Evolutionary conservation across 139 green algal species (phyloP), one percentile per base, ranked within the genome.

Genomic region (Gonium pectorale): DNA sequence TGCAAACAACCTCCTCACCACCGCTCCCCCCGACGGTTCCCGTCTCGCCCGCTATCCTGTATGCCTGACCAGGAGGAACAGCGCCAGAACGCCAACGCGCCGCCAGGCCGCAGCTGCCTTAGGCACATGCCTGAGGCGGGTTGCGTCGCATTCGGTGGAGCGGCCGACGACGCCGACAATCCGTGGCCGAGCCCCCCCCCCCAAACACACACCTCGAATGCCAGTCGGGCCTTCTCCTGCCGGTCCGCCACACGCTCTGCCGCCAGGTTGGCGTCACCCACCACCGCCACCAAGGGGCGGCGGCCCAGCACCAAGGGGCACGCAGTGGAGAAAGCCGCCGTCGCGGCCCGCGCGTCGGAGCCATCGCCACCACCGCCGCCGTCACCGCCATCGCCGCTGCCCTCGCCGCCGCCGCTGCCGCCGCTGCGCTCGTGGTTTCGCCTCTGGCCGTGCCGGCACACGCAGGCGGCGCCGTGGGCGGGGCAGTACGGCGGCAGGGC

Each of bases 211-310:
- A 88, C 83, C 73, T 88, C 27, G 37, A 83, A 62, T 24, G 83
- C 83, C 38, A 80, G 11, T 40, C n/a, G 46, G 40, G 49, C 22
- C 41, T 88, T 88, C 24, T 24, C 24, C 38, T 49, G 35, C n/a
- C 69, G 15, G 24, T 79, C 49, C n/a, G 35, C 29, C 40, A 72
- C 66, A 24, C 69, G 27, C 17, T 26, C 8, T 5, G 31, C 43
- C 19, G 71, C 46, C 70, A 87, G 69, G 68, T 73, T 80, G 66
- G 63, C 75, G 54, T 88, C 83, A 0, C 83, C 83, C 35, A 84
- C 43, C 37, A 88, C 83, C 37, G 83, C 83, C 29, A 88, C 74
- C 56, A 85, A 26, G 13, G 60, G 44, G 35, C 73, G 63, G 15
- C 52, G 72, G 31, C 22, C 22, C 13, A 9, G 62, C 29, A 31